These are phyloP conservation scores for Moringa oleifera DNA, from an alignment of 345 rosid species.

Conservation along the genomic window DNA sequence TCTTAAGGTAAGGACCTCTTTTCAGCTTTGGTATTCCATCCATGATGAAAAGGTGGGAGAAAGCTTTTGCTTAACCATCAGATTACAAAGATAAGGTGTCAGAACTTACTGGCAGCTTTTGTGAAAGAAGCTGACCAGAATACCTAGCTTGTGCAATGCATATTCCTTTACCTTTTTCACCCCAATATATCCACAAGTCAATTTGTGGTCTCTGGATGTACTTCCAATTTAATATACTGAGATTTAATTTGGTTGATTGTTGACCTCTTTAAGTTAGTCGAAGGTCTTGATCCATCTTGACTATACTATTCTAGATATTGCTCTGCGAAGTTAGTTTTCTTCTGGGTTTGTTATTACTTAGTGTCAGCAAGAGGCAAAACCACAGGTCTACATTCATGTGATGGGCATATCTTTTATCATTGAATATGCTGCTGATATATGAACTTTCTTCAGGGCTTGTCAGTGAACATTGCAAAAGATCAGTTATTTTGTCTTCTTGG, in stretches of 20 bases:
- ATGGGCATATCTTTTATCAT: neutral
- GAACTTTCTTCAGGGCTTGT: conserved; percentile 51
- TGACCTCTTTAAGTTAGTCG: too few species aligned
- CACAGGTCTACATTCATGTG: neutral
- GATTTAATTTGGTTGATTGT: neutral
- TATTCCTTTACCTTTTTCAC: neutral
- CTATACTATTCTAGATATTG: neutral
- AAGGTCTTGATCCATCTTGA: neutral
- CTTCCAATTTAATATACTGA: neutral
- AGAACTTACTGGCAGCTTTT: neutral
- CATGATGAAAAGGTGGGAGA: neutral
- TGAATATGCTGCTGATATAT: conserved; percentile 1
- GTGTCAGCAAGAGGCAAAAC: conserved; percentile 3
- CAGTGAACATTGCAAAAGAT: conserved; percentile 80
- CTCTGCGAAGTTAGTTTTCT: neutral
- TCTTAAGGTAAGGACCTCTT: conserved; percentile 48
- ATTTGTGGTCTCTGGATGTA: neutral
- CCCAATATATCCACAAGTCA: neutral
- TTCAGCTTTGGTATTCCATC: conserved; percentile 1
- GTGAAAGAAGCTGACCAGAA: neutral
- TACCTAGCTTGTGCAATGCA: neutral
- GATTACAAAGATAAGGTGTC: too few species aligned
- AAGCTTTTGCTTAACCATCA: neutral
- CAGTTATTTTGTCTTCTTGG: conserved; percentile 94
- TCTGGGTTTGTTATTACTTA: neutral